phyloP scores from a whole-genome alignment of 192 early-diverging fungal species.

The Rhizophagus clarus region DNA sequence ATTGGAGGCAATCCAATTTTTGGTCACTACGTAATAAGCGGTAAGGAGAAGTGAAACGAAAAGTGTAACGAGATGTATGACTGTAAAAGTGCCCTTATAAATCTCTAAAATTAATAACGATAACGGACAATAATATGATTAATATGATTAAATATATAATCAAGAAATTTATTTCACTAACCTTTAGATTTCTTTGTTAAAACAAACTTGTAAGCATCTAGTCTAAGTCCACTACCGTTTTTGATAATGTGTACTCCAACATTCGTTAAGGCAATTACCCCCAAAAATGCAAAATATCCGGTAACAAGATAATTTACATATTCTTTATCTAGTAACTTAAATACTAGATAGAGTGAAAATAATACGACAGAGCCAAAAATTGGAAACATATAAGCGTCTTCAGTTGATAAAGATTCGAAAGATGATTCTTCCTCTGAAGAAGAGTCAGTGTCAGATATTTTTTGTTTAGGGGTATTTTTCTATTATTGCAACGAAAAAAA shows the following conservation, averaged over 20 bases:
- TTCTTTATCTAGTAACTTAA: constrained; percentile 83
- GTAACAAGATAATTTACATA: constrained; percentile 83
- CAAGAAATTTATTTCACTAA: constrained; percentile 30
- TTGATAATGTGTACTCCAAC: constrained; percentile 56
- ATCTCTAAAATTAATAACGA: constrained; percentile 41
- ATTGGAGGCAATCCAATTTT: constrained; percentile 94
- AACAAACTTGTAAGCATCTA: constrained; percentile 74
- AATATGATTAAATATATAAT: neutral
- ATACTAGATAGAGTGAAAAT: constrained; percentile 83
- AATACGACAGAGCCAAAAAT: constrained; percentile 84
- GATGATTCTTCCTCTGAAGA: constrained; percentile 67
- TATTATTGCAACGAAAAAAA: constrained; percentile 36
- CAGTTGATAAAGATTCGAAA: constrained; percentile 75
- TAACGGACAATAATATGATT: neutral
- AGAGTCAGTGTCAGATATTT: constrained; percentile 58
- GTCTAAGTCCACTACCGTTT: constrained; percentile 46
- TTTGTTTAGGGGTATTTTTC: constrained; percentile 34
- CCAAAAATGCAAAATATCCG: constrained; percentile 82
- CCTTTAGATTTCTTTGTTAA: constrained; percentile 70
- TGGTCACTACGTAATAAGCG: constrained; percentile 77
- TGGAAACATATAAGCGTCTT: constrained; percentile 94
- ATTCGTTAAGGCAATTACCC: constrained; percentile 76
- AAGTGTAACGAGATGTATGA: constrained; percentile 65
- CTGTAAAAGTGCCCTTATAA: constrained; percentile 59
- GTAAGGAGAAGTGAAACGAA: constrained; percentile 61